Evolutionary conservation across 129 eudicot species (phyloP), one percentile per base, ranked within the genome.

Genomic region (Artemisia argyi): DNA sequence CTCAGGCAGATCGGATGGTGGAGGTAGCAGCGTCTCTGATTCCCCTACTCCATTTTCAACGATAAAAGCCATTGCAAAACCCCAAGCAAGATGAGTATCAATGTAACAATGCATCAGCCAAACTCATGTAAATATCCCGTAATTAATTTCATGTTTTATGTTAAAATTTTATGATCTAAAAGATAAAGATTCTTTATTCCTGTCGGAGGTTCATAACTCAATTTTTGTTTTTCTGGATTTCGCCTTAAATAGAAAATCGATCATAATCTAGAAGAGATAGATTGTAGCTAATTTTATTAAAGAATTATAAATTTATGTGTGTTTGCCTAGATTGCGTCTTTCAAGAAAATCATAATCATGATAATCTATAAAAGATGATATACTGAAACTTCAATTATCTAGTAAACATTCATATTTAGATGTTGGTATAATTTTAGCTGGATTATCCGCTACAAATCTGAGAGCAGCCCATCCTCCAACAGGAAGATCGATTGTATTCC

Each of bases 391-490:
- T 39, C 2, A 39, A 39, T 39, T 39, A 39, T 7, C 18, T 20
- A 75, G 0, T 24, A 62, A 61, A 77, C 46, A 44, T 39, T 66
- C 1, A 78, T 44, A 53, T 70, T 30, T 11, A n/a, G 51, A 50
- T 13, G 24, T 26, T 24, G 11, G 51, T 55, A 68, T 76, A 87
- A 6, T 39, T 39, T 39, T 5, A 39, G 95, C 97, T 82, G 93
- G 96, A 80, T 86, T 87, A 76, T 89, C 93, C 5, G 93, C 96
- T 12, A 84, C 76, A 17, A 90, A 85, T 48, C 97, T 83, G 51
- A 90, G 85, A 9, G 73, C 97, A 0, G 88, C 81, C 95, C 97
- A 87, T 73, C 97, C 97, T 0, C 89, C 97, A 42, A 86, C 91
- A 4, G 91, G 88, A 10, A 86, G 87, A 20, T 79, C 79, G 2